Evolutionary conservation across 169 alveolate genomes (phyloP).

Genomic region (Besnoitia besnoiti): DNA sequence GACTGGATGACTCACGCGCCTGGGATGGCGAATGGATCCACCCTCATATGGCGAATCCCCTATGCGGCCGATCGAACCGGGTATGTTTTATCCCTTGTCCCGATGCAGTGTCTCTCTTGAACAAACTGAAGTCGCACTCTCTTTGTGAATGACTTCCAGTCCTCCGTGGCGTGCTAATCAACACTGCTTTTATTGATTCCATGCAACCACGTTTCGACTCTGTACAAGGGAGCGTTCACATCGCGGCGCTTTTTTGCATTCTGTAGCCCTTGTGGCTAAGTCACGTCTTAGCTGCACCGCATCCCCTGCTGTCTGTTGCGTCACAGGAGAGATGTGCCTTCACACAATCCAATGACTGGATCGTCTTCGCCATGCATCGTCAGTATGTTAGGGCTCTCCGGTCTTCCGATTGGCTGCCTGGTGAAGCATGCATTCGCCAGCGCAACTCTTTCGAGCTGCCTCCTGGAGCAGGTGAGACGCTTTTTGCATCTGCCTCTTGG

Average conservation of each 20-base stretch:
- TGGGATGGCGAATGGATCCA: constrained; percentile 11
- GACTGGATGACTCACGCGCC: neutral
- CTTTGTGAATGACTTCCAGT: no score
- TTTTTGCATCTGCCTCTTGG: neutral
- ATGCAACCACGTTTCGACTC: no score
- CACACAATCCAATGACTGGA: constrained; percentile 65
- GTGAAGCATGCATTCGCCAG: constrained; percentile 61
- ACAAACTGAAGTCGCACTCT: no score
- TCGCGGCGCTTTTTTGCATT: neutral
- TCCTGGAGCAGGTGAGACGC: constrained; percentile 63
- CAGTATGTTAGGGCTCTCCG: constrained; percentile 65
- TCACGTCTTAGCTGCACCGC: neutral
- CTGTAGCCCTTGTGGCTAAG: neutral
- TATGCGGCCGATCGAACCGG: neutral
- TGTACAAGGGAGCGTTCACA: neutral
- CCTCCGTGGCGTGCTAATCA: no score
- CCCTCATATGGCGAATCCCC: neutral
- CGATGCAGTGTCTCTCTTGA: no score
- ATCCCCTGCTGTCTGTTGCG: neutral
- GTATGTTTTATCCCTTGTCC: neutral
- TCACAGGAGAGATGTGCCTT: constrained; percentile 68
- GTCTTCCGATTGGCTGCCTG: constrained; percentile 66
- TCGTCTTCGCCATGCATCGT: constrained; percentile 57
- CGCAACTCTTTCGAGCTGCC: constrained; percentile 62
- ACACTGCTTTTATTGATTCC: no score